A percentile compares a stretch with the other conserved stretches of the same genome.
These are phyloP conservation scores for Stylonectria norvegica DNA, from an alignment of 2,329 filamentous ascomycete species.

Conservation along the genomic window DNA sequence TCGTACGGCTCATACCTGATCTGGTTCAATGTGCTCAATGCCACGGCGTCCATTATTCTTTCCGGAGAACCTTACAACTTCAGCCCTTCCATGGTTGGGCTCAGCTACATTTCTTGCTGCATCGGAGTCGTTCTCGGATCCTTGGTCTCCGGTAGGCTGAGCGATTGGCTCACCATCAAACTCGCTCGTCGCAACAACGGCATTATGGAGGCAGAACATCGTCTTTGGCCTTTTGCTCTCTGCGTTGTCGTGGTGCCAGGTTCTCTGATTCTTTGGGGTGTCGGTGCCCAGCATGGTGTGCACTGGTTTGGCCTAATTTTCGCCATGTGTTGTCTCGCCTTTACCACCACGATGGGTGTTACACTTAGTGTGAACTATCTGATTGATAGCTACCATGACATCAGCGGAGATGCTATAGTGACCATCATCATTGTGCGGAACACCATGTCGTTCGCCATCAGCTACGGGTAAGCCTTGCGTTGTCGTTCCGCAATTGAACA, in stretches of 20 bases:
- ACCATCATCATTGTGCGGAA: constrained; percentile 37
- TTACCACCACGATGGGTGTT: constrained; percentile 31
- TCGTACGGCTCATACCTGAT: constrained; percentile 41
- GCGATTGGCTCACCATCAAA: constrained; percentile 35
- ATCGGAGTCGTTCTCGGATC: constrained; percentile 27
- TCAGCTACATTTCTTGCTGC: constrained; percentile 37
- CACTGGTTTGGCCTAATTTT: constrained; percentile 40
- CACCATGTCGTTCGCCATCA: constrained; percentile 32
- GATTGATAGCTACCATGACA: constrained; percentile 37
- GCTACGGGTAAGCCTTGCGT: constrained; percentile 18
- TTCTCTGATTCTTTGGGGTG: constrained; percentile 28
- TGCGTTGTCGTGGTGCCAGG: constrained; percentile 22
- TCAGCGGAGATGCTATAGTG: constrained; percentile 35
- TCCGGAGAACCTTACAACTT: constrained; percentile 38
- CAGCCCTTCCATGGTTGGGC: constrained; percentile 36
- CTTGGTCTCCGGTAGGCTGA: constrained; percentile 28
- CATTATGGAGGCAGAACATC: constrained; percentile 38
- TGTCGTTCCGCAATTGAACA: neutral
- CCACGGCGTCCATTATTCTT: constrained; percentile 40
- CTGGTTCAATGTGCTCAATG: constrained; percentile 44
- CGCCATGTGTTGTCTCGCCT: constrained; percentile 34
- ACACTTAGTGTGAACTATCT: constrained; percentile 36
- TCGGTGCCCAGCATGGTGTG: constrained; percentile 32
- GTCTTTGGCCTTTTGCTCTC: constrained; percentile 36
- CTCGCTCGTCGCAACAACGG: constrained; percentile 37